Percentiles rank a stretch among this genome's conserved stretches.
Conservation (phyloP, 2,329 filamentous ascomycete species). For the Fusarium sp. region DNA sequence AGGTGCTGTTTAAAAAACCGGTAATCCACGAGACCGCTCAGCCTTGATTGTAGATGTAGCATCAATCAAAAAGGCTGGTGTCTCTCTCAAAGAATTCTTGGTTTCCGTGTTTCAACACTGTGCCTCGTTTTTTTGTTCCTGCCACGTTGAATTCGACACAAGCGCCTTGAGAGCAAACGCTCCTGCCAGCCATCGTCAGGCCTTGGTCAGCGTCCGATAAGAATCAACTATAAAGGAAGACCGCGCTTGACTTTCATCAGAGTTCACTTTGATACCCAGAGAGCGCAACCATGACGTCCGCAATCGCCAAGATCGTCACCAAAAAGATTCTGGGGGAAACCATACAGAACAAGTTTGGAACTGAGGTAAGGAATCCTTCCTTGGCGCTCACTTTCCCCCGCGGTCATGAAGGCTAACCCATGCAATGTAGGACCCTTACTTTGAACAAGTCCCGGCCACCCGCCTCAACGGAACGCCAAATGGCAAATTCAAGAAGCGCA, state of each 20-base stretch:
- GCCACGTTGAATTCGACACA: constrained; percentile 6
- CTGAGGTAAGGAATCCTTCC: constrained; percentile 55
- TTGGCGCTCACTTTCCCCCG: background rate
- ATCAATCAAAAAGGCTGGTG: constrained; percentile 5
- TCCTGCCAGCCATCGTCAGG: constrained; percentile 16
- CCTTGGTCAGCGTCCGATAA: background rate
- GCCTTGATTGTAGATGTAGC: constrained; percentile 11
- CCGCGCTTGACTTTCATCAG: background rate
- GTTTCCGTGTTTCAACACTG: constrained; percentile 7
- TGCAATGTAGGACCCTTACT: constrained; percentile 89
- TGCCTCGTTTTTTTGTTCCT: constrained; percentile 14
- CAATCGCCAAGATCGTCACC: constrained; percentile 64
- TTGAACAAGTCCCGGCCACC: constrained; percentile 82
- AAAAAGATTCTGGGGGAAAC: constrained; percentile 69
- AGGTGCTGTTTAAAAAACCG: constrained; percentile 23
- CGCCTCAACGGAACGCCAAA: constrained; percentile 71
- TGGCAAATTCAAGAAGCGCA: constrained; percentile 82
- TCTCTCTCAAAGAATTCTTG: constrained; percentile 1
- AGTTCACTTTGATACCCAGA: background rate
- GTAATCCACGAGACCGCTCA: constrained; percentile 23
- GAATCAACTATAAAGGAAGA: constrained; percentile 2
- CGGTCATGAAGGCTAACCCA: constrained; percentile 11
- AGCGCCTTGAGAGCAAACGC: constrained; percentile 41
- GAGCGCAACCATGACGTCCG: constrained; percentile 58
- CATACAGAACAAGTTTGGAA: constrained; percentile 67